Evolutionary conservation across 2,329 filamentous ascomycete genomes (phyloP).

Genomic region (Colletotrichum cereale): DNA sequence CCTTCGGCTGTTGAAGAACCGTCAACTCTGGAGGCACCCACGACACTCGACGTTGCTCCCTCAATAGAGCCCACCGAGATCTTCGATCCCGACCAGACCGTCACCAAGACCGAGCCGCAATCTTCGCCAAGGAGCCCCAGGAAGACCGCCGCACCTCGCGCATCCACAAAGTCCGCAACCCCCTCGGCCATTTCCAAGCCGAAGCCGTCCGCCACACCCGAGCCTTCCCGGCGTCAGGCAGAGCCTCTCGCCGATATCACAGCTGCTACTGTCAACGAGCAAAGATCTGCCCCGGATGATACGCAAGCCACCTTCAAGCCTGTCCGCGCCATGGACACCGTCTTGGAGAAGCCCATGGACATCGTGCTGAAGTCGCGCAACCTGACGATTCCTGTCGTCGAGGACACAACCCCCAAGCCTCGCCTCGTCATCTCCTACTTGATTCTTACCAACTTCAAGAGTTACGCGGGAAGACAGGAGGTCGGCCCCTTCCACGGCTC

Average conservation of each 20-base stretch:
- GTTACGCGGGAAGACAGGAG: conserved; percentile 94
- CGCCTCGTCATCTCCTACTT: conserved; percentile 94
- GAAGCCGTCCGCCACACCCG: conserved; percentile 68
- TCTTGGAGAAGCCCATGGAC: conserved; percentile 91
- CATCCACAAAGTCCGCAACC: conserved; percentile 53
- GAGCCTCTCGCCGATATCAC: conserved; percentile 83
- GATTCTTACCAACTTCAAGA: conserved; percentile 97
- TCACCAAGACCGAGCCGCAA: conserved; percentile 47
- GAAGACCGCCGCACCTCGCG: conserved; percentile 66
- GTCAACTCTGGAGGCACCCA: conserved; percentile 53
- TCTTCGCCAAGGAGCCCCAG: conserved; percentile 59
- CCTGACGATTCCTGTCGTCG: conserved; percentile 74
- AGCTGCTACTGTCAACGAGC: conserved; percentile 73
- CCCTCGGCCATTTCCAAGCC: conserved; percentile 60
- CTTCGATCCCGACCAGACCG: conserved; percentile 50
- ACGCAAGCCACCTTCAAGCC: conserved; percentile 71
- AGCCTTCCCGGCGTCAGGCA: conserved; percentile 61
- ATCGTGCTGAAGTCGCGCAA: conserved; percentile 90
- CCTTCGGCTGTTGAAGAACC: conserved; percentile 54
- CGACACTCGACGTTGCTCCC: conserved; percentile 6
- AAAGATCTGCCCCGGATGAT: conserved; percentile 61
- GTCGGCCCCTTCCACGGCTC: conserved; percentile 97
- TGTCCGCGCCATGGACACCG: conserved; percentile 80
- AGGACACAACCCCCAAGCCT: conserved; percentile 82
- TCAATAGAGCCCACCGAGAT: conserved; percentile 52